Percentiles rank a stretch among this genome's conserved stretches.
Evolutionary conservation across 768 basidiomycete genomes (phyloP).

Genomic region (Tylopilus plumbeoviolaceoides): DNA sequence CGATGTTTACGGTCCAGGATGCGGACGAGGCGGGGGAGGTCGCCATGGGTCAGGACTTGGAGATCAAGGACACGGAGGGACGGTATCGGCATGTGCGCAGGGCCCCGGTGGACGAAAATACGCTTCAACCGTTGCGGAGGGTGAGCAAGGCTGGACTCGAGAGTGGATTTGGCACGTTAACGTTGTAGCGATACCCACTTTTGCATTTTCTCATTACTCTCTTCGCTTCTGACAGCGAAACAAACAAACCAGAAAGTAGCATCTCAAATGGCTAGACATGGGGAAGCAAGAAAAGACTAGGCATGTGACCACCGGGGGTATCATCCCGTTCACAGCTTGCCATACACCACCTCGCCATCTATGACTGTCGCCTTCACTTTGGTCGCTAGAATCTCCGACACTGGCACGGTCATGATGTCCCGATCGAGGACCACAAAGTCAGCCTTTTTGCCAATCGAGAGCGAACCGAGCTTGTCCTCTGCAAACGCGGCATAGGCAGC

Average conservation of each 20-base stretch:
- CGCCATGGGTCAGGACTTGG: conserved; percentile 73
- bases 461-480: conserved; percentile 66
- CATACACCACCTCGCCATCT: conserved; percentile 68
- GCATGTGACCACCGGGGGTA: neutral
- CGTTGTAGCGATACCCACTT: conserved; percentile 15
- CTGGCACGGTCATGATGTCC: conserved; percentile 69
- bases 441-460: conserved; percentile 74
- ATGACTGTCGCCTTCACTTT: conserved; percentile 71
- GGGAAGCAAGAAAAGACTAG: neutral
- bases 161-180: conserved; percentile 44
- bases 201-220: conserved; percentile 4
- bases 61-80: conserved; percentile 81
- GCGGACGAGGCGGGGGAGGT: conserved; percentile 32
- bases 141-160: conserved; percentile 94
- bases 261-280: neutral
- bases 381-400: conserved; percentile 57
- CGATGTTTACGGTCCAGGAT: conserved; percentile 26
- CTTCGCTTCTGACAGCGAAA: neutral
- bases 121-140: conserved; percentile 83
- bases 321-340: conserved; percentile 31
- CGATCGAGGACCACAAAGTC: conserved; percentile 83
- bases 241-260: neutral
- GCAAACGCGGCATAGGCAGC: conserved; percentile 85
- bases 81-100: conserved; percentile 84
- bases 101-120: conserved; percentile 84